phyloP scores from a whole-genome alignment of 805 yeast genomes.

The Yamadazyma scolyti region DNA sequence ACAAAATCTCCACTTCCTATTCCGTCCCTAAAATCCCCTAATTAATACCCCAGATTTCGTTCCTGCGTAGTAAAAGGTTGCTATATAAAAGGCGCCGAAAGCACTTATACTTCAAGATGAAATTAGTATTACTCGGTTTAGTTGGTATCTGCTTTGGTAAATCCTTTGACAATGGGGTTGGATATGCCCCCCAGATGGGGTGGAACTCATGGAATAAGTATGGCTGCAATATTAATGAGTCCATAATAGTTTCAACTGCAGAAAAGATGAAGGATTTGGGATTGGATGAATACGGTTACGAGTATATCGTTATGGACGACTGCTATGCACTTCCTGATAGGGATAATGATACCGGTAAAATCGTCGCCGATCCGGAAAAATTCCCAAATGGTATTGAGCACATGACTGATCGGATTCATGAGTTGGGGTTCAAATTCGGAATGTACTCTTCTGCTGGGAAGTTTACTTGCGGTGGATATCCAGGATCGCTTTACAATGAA shows the following conservation, averaged over 20 bases:
- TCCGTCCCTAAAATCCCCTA: no score
- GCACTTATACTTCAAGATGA: no score
- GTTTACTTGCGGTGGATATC: slow-evolving; percentile 25
- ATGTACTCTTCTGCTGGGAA: slow-evolving; percentile 30
- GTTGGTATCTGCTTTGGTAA: no score
- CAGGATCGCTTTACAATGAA: slow-evolving; percentile 25
- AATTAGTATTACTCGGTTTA: no score
- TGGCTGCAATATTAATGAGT: slow-evolving; percentile 21
- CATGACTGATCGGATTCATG: slow-evolving; percentile 20
- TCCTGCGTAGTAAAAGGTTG: no score
- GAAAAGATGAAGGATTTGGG: slow-evolving; percentile 17
- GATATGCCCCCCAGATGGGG: slow-evolving; percentile 20
- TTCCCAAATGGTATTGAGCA: slow-evolving; percentile 21
- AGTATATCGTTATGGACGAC: slow-evolving; percentile 25
- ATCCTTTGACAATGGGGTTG: slow-evolving; percentile 9
- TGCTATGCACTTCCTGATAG: slow-evolving; percentile 21
- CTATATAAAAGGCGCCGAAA: no score
- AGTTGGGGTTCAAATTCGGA: slow-evolving; percentile 21
- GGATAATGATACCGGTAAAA: slow-evolving; percentile 9
- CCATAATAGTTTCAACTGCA: slow-evolving; percentile 17
- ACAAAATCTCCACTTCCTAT: no score
- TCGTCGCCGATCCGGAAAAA: slow-evolving; percentile 16
- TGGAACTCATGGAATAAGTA: slow-evolving; percentile 27
- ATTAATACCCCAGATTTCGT: no score
- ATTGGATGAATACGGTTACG: slow-evolving; percentile 20